These are phyloP conservation scores for Effrenium voratum DNA, from an alignment of 73 alveolate species.

Conservation along the genomic window DNA sequence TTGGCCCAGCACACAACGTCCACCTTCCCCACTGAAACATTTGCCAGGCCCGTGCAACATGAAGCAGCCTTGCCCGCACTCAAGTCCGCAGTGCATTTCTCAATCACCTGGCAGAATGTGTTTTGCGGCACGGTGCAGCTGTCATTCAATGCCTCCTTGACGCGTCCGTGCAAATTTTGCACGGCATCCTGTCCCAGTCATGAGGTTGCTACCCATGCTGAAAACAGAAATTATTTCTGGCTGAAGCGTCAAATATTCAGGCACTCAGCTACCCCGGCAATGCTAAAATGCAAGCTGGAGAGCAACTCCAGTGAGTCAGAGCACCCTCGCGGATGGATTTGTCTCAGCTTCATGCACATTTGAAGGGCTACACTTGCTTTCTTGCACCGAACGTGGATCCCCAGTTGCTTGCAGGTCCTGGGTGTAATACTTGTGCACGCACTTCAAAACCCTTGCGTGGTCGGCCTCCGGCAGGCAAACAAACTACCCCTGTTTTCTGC, in stretches of 20 bases:
- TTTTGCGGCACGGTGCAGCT: neutral
- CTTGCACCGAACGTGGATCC: too few species aligned
- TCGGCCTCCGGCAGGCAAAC: slow-evolving; percentile 35
- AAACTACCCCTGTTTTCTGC: too few species aligned
- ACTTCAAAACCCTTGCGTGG: slow-evolving; percentile 65
- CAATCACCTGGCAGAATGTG: slow-evolving; percentile 13
- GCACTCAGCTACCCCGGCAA: too few species aligned
- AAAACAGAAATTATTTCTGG: too few species aligned
- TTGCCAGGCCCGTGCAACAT: neutral
- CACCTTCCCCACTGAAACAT: slow-evolving; percentile 11
- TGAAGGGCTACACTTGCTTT: too few species aligned
- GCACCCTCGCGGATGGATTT: too few species aligned
- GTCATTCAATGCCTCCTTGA: neutral
- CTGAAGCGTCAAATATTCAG: too few species aligned
- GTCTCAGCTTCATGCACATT: too few species aligned
- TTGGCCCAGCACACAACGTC: slow-evolving; percentile 86
- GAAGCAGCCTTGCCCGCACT: slow-evolving; percentile 73
- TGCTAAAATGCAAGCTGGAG: too few species aligned
- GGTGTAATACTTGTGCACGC: slow-evolving; percentile 90
- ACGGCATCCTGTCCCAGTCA: slow-evolving; percentile 18
- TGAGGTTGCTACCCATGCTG: too few species aligned
- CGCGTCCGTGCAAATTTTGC: slow-evolving; percentile 2
- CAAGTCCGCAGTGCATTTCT: slow-evolving; percentile 30
- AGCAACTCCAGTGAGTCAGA: too few species aligned
- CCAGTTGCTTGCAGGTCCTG: slow-evolving; percentile 48